Percentiles rank a stretch among this genome's conserved stretches.
Conservation (phyloP, 805 yeast species). For the Metschnikowia rubicola region DNA sequence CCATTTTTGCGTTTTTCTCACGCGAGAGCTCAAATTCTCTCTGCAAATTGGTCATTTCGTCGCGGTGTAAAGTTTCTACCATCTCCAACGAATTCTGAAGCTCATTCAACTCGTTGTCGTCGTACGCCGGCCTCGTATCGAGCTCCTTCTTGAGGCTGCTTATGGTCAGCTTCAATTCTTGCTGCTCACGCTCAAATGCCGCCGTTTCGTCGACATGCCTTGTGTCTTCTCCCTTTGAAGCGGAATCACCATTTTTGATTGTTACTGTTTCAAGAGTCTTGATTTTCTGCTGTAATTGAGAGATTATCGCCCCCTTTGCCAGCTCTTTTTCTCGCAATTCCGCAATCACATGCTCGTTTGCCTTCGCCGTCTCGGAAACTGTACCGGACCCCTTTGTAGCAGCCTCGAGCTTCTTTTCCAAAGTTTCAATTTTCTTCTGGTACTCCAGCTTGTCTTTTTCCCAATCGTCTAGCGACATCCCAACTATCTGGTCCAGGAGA, state of each 20-base stretch:
- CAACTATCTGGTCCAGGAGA: constrained; percentile 8
- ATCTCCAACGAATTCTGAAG: constrained; percentile 43
- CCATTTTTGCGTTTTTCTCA: constrained; percentile 7
- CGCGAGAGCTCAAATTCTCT: constrained; percentile 26
- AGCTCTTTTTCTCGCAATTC: background rate
- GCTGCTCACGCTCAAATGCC: background rate
- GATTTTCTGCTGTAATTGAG: background rate
- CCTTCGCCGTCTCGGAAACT: background rate
- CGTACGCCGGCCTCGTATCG: constrained; percentile 38
- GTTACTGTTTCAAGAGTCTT: background rate
- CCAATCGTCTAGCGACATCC: constrained; percentile 12
- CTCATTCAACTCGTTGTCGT: constrained; percentile 35
- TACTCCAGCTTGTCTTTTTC: constrained; percentile 6
- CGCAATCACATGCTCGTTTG: constrained; percentile 1
- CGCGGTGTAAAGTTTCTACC: constrained; percentile 37
- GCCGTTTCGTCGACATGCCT: background rate
- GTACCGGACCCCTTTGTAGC: background rate
- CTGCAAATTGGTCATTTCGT: constrained; percentile 28
- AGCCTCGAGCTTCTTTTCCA: constrained; percentile 1
- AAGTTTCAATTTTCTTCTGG: constrained; percentile 4
- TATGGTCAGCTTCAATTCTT: constrained; percentile 12
- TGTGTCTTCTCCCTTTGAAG: background rate
- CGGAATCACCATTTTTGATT: background rate
- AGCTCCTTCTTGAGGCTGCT: constrained; percentile 31
- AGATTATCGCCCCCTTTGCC: background rate